A percentile compares a stretch with the other conserved stretches of the same genome.
These are phyloP conservation scores for Penicillium sp. DNA, from an alignment of 2,329 filamentous ascomycete genomes.

Conservation along the genomic window DNA sequence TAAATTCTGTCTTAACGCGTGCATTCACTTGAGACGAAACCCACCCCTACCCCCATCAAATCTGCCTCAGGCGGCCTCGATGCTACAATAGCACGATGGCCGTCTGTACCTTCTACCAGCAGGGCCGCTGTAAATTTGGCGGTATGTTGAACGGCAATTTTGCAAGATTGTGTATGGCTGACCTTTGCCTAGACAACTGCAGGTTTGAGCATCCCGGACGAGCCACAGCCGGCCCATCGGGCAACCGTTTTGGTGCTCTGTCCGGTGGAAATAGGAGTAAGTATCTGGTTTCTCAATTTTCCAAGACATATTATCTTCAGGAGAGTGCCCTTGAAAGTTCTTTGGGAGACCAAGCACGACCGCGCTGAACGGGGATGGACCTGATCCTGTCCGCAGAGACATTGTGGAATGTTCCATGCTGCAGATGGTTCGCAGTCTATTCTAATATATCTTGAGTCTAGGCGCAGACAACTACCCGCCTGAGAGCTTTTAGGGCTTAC, in stretches of 20 bases:
- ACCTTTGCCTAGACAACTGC: slow-evolving; percentile 48
- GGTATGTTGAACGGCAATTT: slow-evolving; percentile 40
- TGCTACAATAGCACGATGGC: slow-evolving; percentile 30
- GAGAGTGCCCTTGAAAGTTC: no score
- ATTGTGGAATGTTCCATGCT: no score
- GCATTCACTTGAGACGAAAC: no score
- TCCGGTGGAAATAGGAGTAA: slow-evolving; percentile 40
- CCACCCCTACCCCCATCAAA: no score
- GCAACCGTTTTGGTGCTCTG: slow-evolving; percentile 57
- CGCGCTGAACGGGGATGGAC: no score
- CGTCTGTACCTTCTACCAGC: slow-evolving; percentile 59
- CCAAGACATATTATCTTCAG: background rate
- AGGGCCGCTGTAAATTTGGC: slow-evolving; percentile 61
- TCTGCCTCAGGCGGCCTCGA: background rate
- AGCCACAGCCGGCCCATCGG: slow-evolving; percentile 31
- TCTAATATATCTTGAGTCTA: no score
- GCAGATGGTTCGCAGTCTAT: no score
- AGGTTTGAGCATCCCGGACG: slow-evolving; percentile 54
- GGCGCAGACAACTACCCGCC: no score
- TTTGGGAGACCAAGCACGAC: no score
- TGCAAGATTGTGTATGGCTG: slow-evolving; percentile 5
- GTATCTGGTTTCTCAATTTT: slow-evolving; percentile 10
- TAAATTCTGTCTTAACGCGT: no score
- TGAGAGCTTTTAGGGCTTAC: no score
- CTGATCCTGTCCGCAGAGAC: no score